Evolutionary conservation across 2,329 filamentous ascomycete genomes (phyloP), one percentile per base, ranked within the genome.

Genomic region (Colletotrichum aenigma): DNA sequence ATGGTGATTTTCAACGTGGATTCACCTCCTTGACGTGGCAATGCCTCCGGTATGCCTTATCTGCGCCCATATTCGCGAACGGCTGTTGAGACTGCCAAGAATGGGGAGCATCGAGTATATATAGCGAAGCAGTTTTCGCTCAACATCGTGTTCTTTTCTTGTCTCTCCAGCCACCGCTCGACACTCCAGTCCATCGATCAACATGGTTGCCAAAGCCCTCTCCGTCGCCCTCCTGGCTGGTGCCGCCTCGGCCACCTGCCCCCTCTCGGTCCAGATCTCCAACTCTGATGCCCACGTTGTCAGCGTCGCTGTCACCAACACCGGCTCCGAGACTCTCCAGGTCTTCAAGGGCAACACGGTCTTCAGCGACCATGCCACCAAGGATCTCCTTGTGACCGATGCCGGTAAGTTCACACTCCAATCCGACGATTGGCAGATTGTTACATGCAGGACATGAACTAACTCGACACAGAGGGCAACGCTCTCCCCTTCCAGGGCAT

Each of bases 291-390:
- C 58, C 74, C 74, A 76, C 6, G 64, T 73, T 15, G 74, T 76
- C 58, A 67, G 68, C 36, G 74, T 76, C 10, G 70, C 74, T 15
- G 74, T 76, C 16, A 76, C 70, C 6, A 76, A 76, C 70, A 76
- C 74, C 28, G 74, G 70, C 43, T 65, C n/a, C 34, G 74, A 76
- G 70, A 58, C 74, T 30, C 38, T 76, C 13, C 66, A 64, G 26
- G 65, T 76, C 65, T 76, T 76, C 48, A 74, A 69, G 48, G 74
- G 74, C 26, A 76, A 76, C 70, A 76, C 74, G 7, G 74, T 76
- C 16, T 76, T 76, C 36, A 76, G 74, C 21, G 65, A 74, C 38
- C 74, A 76, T 52, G 74, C 74, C 18, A 76, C 74, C 58, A 64
- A 74, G 65, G 74, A 76, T 30, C 74, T 76, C n/a, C 28, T 76